Evolutionary conservation across 352 stramenopile genomes (phyloP).

Genomic region (Peronospora destructor): DNA sequence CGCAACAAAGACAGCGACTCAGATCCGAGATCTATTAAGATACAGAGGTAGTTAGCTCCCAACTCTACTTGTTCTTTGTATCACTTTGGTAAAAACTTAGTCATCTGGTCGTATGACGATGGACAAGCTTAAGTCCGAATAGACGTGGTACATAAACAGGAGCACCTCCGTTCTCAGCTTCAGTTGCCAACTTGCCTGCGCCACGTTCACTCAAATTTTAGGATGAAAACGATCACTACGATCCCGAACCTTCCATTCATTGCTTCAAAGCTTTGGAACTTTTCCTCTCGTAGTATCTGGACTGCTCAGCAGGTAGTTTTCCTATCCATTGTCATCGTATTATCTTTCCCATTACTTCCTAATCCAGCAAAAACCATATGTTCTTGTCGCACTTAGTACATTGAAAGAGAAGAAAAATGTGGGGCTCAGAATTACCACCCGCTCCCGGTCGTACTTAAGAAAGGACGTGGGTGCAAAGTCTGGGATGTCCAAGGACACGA

Average conservation of each 20-base stretch:
- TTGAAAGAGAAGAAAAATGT: conserved; percentile 87
- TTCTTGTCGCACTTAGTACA: conserved; percentile 36
- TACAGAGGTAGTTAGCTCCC: not conserved
- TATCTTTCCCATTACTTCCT: no score
- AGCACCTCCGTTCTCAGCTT: no score
- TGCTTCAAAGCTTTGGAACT: conserved; percentile 11
- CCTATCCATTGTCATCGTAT: no score
- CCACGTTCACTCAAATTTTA: not conserved
- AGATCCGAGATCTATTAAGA: not conserved
- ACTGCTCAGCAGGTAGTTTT: conserved; percentile 36
- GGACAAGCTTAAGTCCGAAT: no score
- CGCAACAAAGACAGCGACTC: not conserved
- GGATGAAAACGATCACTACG: conserved; percentile 16
- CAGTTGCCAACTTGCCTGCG: conserved; percentile 23
- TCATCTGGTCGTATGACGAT: not conserved
- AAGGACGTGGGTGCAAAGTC: conserved; percentile 91
- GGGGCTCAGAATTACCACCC: conserved; percentile 98
- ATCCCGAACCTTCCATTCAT: conserved; percentile 15
- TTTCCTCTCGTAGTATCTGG: conserved; percentile 28
- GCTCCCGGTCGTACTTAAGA: conserved; percentile 92
- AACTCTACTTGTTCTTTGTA: no score
- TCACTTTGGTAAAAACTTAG: no score
- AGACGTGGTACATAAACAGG: not conserved
- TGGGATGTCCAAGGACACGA: conserved; percentile 95
- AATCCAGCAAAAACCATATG: no score